These are phyloP conservation scores for Spencermartinsiella europaea DNA, from an alignment of 805 yeast species.

Conservation along the genomic window DNA sequence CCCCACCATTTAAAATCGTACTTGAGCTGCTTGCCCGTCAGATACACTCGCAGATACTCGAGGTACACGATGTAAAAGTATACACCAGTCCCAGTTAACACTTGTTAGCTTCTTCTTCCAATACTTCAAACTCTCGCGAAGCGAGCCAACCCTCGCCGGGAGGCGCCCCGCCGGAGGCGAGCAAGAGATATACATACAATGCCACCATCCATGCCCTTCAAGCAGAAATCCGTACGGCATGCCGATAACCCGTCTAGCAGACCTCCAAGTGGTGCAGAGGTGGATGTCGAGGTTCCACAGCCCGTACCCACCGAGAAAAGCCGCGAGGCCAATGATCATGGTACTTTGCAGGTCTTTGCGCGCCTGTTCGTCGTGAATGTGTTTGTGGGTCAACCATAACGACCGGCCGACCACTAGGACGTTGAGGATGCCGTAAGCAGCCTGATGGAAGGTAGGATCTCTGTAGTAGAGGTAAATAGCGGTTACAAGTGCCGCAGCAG, in stretches of 20 bases:
- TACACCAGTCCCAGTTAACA: conserved; percentile 47
- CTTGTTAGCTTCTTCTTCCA: too few relatives aligned
- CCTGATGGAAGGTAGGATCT: conserved; percentile 86
- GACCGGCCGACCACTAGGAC: conserved; percentile 66
- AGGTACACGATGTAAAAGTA: conserved; percentile 77
- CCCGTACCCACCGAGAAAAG: conserved; percentile 69
- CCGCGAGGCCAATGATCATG: conserved; percentile 53
- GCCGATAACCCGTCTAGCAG: conserved; percentile 60
- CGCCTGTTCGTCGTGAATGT: conserved; percentile 49
- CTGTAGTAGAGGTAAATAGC: conserved; percentile 64
- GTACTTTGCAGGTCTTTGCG: conserved; percentile 48
- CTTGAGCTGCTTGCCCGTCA: conserved; percentile 50
- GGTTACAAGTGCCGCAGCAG: conserved; percentile 60
- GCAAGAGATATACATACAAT: too few relatives aligned
- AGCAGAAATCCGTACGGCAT: conserved; percentile 80
- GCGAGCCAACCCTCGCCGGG: neutral
- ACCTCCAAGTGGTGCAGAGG: conserved; percentile 57
- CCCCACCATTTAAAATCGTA: conserved; percentile 56
- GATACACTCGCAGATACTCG: conserved; percentile 66
- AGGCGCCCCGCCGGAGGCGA: too few relatives aligned
- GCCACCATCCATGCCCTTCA: conserved; percentile 99
- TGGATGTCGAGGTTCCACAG: conserved; percentile 89
- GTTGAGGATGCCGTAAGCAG: conserved; percentile 74
- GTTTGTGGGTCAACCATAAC: conserved; percentile 41
- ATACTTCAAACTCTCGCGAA: neutral